Percentiles rank a stretch among this genome's conserved stretches.
Evolutionary conservation across 2,329 filamentous ascomycete genomes (phyloP).

Genomic region (Helotiales sp.): DNA sequence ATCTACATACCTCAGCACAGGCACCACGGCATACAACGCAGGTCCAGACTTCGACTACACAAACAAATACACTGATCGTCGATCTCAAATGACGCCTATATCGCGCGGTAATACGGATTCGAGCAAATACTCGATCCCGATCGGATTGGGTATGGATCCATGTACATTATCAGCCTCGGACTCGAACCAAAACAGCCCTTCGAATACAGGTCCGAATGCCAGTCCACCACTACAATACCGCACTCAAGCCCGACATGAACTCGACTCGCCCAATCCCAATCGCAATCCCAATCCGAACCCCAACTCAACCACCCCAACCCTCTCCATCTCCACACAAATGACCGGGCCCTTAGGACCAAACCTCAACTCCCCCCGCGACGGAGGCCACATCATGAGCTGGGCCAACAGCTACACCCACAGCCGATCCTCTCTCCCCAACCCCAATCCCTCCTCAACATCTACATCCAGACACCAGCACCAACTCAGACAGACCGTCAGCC

Average conservation of each 20-base stretch:
- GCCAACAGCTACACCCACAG: neutral
- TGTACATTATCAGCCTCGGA: neutral
- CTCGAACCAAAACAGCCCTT: neutral
- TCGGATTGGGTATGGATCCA: slow-evolving; percentile 32
- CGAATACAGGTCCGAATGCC: neutral
- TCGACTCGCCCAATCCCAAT: neutral
- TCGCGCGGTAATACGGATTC: slow-evolving; percentile 10
- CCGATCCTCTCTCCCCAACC: neutral
- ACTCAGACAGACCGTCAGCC: no score
- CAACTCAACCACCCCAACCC: neutral
- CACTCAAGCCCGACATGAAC: neutral
- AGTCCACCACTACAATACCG: neutral
- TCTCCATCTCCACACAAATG: slow-evolving; percentile 8
- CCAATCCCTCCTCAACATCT: neutral
- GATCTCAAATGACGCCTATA: slow-evolving; percentile 1
- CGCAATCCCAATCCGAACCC: neutral
- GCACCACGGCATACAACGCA: neutral
- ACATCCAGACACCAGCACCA: neutral
- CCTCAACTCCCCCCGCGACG: slow-evolving; percentile 6
- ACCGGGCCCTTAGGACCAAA: slow-evolving; percentile 6
- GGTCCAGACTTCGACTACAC: neutral
- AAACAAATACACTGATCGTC: neutral
- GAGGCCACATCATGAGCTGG: slow-evolving; percentile 5
- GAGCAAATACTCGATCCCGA: slow-evolving; percentile 31
- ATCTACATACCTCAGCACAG: neutral